phyloP scores from a whole-genome alignment of 257 asterid species.

The Fraxinus anomala region DNA sequence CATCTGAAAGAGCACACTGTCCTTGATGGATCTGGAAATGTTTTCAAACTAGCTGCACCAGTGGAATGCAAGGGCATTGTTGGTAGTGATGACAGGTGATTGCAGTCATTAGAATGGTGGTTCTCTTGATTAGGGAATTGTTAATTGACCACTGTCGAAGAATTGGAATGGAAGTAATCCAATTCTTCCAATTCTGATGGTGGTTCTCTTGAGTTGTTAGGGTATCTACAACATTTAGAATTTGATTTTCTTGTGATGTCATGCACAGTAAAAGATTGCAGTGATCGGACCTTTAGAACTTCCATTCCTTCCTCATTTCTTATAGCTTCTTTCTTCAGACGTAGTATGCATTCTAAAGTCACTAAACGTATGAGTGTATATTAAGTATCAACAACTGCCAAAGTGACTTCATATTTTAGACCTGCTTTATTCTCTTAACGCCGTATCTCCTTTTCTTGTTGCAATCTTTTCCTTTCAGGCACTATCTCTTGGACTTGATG shows the following conservation, averaged over 20 bases:
- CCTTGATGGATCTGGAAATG: slow-evolving; percentile 83
- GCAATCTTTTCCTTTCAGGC: slow-evolving; percentile 46
- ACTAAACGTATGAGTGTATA: neutral
- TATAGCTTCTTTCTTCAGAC: slow-evolving; percentile 4
- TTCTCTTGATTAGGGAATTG: neutral
- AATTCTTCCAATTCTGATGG: neutral
- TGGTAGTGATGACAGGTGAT: slow-evolving; percentile 97
- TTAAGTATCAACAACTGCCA: neutral
- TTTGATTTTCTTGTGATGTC: neutral
- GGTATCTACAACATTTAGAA: too few relatives aligned
- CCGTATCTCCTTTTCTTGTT: slow-evolving; percentile 18
- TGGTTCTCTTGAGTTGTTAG: too few relatives aligned
- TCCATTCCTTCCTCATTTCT: neutral
- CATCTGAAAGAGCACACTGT: slow-evolving; percentile 90
- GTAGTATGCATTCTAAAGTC: neutral
- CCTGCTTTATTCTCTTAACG: neutral
- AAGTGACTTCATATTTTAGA: slow-evolving; percentile 5
- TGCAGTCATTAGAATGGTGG: slow-evolving; percentile 9
- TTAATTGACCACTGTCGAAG: neutral
- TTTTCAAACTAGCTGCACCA: slow-evolving; percentile 87
- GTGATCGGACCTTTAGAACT: neutral
- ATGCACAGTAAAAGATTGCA: neutral
- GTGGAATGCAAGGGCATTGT: slow-evolving; percentile 99
- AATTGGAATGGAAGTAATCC: neutral
- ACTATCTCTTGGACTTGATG: slow-evolving; percentile 92